Percentiles rank a stretch among this genome's conserved stretches.
phyloP scores from a whole-genome alignment of 306 rosid species.

The Lathyrus tuberosus region DNA sequence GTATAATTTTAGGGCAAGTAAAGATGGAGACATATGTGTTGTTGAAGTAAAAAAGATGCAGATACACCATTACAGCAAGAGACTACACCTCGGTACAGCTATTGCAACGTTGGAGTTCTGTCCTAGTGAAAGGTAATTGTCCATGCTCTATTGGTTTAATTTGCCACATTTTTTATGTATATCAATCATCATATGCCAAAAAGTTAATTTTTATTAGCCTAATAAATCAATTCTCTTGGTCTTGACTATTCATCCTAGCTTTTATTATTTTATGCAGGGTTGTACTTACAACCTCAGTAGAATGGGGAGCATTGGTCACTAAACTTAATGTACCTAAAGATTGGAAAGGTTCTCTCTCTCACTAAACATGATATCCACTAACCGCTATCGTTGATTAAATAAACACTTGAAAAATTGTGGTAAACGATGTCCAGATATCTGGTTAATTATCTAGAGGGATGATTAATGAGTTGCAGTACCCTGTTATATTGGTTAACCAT shows the following conservation, averaged over 20 bases:
- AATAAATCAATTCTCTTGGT: conserved; percentile 20
- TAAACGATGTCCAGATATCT: too few relatives aligned
- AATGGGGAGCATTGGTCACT: conserved; percentile 90
- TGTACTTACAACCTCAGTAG: conserved; percentile 71
- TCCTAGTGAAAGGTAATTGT: conserved; percentile 80
- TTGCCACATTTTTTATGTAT: not conserved
- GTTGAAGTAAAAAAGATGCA: conserved; percentile 93
- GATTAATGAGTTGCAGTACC: not conserved
- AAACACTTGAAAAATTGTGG: not conserved
- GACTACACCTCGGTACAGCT: conserved; percentile 84
- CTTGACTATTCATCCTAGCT: conserved; percentile 32
- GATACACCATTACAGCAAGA: conserved; percentile 78
- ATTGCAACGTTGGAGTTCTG: conserved; percentile 79
- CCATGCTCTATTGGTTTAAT: not conserved
- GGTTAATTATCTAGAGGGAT: not conserved
- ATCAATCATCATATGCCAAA: conserved; percentile 5
- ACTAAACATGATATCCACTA: not conserved
- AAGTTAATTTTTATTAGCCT: not conserved
- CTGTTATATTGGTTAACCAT: not conserved
- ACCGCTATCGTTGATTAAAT: not conserved
- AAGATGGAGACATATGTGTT: conserved; percentile 89
- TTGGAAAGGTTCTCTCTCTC: conserved; percentile 80
- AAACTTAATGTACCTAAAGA: conserved; percentile 89
- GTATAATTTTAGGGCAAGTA: conserved; percentile 72
- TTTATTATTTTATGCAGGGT: conserved; percentile 54